These are phyloP conservation scores for Mycosphaerella arachidis DNA, from an alignment of 2,329 filamentous ascomycete species.

Conservation along the genomic window DNA sequence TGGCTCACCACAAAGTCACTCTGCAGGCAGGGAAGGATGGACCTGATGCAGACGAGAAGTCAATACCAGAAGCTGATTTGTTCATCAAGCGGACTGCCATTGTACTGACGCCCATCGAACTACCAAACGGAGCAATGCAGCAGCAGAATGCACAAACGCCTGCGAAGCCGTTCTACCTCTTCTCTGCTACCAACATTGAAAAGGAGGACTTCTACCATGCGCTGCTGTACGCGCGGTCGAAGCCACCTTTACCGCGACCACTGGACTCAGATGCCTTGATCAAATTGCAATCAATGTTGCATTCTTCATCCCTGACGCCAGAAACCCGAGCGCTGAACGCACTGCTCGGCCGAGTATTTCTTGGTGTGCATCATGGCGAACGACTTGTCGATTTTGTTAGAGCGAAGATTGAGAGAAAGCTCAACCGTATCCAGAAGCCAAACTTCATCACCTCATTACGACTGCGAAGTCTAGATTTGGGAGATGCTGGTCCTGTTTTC, in stretches of 20 bases:
- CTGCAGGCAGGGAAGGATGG: conserved; percentile 65
- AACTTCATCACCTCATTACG: conserved; percentile 80
- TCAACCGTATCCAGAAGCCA: conserved; percentile 86
- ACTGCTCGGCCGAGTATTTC: conserved; percentile 78
- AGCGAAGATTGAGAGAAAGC: conserved; percentile 91
- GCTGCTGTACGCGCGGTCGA: conserved; percentile 66
- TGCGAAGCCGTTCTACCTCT: conserved; percentile 79
- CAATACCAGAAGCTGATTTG: conserved; percentile 83
- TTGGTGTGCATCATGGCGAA: conserved; percentile 79
- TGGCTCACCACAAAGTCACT: conserved; percentile 79
- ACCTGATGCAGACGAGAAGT: conserved; percentile 48
- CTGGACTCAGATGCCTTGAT: conserved; percentile 87
- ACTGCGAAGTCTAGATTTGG: conserved; percentile 79
- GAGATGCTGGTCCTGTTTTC: conserved; percentile 79
- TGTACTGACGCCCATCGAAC: conserved; percentile 27
- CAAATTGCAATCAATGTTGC: conserved; percentile 79
- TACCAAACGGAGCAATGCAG: conserved; percentile 22
- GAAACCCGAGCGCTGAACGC: conserved; percentile 94
- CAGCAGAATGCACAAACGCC: conserved; percentile 32
- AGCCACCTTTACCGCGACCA: conserved; percentile 64
- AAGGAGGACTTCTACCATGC: conserved; percentile 99
- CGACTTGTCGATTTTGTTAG: conserved; percentile 75
- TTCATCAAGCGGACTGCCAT: conserved; percentile 72
- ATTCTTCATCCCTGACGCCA: conserved; percentile 76
- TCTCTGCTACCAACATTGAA: conserved; percentile 89